phyloP scores from a whole-genome alignment of 805 yeast species.

The Dipodascus albidus region DNA sequence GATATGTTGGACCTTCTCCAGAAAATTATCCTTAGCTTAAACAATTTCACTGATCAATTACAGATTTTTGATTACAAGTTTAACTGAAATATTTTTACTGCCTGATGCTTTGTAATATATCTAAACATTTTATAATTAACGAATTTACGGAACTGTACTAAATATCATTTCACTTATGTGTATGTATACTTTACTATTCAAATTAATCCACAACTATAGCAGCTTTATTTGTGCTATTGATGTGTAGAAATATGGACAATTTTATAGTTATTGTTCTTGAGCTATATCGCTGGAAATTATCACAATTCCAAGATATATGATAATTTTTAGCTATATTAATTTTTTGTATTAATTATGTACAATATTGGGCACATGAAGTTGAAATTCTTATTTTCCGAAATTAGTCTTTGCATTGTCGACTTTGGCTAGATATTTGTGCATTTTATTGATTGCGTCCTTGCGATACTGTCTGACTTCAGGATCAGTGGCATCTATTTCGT shows the following conservation, averaged over 20 bases:
- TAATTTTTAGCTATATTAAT: no score
- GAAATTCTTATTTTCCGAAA: background rate
- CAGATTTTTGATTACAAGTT: background rate
- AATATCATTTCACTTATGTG: no score
- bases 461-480: constrained; percentile 23
- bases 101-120: no score
- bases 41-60: no score
- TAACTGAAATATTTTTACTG: background rate
- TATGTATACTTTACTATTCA: no score
- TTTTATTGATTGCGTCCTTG: constrained; percentile 23
- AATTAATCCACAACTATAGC: no score
- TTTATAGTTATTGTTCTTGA: background rate
- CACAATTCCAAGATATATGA: no score
- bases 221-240: no score
- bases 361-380: background rate
- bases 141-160: no score
- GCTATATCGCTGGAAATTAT: background rate
- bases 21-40: background rate
- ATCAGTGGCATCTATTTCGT: constrained; percentile 25
- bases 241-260: background rate
- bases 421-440: constrained; percentile 21
- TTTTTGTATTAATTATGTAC: no score
- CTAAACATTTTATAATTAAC: no score
- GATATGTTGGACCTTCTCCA: background rate
- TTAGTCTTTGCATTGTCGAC: background rate